Evolutionary conservation across 306 rosid species (phyloP).

Genomic region (Quercus dentata): DNA sequence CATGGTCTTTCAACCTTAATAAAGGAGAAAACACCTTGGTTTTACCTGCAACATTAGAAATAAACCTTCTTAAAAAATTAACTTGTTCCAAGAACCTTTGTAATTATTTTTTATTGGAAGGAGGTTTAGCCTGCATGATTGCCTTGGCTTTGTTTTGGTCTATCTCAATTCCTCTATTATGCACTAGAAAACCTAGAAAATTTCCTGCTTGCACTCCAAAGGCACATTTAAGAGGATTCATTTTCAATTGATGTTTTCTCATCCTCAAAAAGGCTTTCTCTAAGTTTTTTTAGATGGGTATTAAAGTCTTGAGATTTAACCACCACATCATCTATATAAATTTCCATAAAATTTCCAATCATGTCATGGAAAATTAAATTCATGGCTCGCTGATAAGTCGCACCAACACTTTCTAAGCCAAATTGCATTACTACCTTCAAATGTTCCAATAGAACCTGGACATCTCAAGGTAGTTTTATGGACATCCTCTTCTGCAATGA

Average conservation of each 20-base stretch:
- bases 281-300: neutral
- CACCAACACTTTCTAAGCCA: neutral
- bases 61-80: neutral
- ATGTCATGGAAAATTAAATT: neutral
- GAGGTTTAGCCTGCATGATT: neutral
- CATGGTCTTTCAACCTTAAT: neutral
- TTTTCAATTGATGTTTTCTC: neutral
- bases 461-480: no score
- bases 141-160: neutral
- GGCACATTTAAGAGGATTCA: neutral
- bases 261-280: neutral
- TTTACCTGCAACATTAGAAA: neutral
- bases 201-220: neutral
- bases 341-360: neutral
- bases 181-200: neutral
- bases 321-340: neutral
- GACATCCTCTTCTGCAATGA: neutral
- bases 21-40: neutral
- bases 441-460: neutral
- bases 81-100: neutral
- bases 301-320: neutral
- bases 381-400: neutral
- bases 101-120: neutral
- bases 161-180: neutral
- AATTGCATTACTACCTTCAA: neutral